Conservation (phyloP, 805 yeast species). For the Candida michaelii region DNA sequence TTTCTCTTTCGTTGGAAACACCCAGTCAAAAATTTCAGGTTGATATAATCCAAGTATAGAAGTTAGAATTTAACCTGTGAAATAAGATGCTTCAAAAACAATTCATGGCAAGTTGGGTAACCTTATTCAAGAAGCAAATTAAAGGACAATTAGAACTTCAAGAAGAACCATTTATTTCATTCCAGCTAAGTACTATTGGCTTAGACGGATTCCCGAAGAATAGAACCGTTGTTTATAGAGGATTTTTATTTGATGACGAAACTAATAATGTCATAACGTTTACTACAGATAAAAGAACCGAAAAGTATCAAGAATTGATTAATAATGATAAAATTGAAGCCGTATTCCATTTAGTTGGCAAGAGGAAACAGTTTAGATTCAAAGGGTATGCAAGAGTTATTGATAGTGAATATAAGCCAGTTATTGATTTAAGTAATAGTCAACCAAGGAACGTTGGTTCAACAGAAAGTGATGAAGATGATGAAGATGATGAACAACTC, state of each 20-base stretch:
- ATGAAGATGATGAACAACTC: constrained; percentile 2
- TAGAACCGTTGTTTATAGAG: constrained; percentile 70
- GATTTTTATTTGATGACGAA: constrained; percentile 70
- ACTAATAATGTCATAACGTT: constrained; percentile 66
- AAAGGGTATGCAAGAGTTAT: constrained; percentile 60
- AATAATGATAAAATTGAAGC: constrained; percentile 65
- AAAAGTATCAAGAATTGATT: constrained; percentile 54
- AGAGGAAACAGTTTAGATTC: constrained; percentile 69
- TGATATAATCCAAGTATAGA: neutral
- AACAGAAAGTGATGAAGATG: constrained; percentile 9
- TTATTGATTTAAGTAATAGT: constrained; percentile 29
- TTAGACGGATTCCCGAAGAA: constrained; percentile 54
- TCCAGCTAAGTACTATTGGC: constrained; percentile 70
- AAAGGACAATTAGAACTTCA: constrained; percentile 17
- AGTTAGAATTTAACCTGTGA: neutral
- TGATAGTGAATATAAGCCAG: constrained; percentile 32
- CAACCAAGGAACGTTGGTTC: constrained; percentile 24
- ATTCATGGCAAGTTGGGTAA: constrained; percentile 72
- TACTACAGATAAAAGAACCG: constrained; percentile 70
- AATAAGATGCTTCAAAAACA: constrained; percentile 29
- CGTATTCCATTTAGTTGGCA: constrained; percentile 65
- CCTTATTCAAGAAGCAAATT: constrained; percentile 44
- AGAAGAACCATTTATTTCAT: constrained; percentile 52
- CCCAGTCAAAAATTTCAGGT: neutral
- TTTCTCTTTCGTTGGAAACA: neutral